Evolutionary conservation across 192 early-diverging fungal species (phyloP), one percentile per base, ranked within the genome.

Genomic region (Backusella macrospora): DNA sequence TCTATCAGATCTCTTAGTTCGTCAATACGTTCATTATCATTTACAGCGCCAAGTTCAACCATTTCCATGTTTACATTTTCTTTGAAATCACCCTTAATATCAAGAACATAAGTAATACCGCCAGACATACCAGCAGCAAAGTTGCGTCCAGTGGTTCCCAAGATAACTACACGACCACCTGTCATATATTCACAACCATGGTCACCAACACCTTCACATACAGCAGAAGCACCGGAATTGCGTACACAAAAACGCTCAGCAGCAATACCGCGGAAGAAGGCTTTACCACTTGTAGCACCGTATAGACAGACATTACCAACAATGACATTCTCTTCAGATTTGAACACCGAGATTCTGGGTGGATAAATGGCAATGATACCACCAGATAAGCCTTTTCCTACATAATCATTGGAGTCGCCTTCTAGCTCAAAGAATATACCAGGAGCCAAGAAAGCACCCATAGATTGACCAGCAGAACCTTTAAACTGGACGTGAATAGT

Each of bases 131-230:
- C 98, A 18, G 98, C 98, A 34, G 98, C 98, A 89, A 99, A 98
- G 88, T 99, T 99, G 76, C 96, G 92, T 10, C 98, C 98, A 21
- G 93, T 93, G 37, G 68, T 70, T 74, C 96, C 98, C 10, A 99
- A 85, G 29, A 99, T 89, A 47, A 98, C 86, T 37, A 92, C 92
- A 48, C 95, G 88, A 55, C 98, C 98, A 59, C 98, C 98, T 3
- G 98, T 99, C 98, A 99, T 99, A 86, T 99, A 99, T 85, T 99
- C 98, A 85, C 96, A 98, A 69, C 96, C 98, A 79, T 99, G 98
- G 86, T 99, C 98, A 76, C 98, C 98, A 29, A 92, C 90, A 73
- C 98, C 98, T 83, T 99, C 98, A 45, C 96, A 93, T 6, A 99
- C 96, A 52, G 96, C 95, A 62, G 86, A 85, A 23, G 96, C 98